Conservation (phyloP, 1,284 basidiomycete species). For the Filobasidium uniguttulatum region DNA sequence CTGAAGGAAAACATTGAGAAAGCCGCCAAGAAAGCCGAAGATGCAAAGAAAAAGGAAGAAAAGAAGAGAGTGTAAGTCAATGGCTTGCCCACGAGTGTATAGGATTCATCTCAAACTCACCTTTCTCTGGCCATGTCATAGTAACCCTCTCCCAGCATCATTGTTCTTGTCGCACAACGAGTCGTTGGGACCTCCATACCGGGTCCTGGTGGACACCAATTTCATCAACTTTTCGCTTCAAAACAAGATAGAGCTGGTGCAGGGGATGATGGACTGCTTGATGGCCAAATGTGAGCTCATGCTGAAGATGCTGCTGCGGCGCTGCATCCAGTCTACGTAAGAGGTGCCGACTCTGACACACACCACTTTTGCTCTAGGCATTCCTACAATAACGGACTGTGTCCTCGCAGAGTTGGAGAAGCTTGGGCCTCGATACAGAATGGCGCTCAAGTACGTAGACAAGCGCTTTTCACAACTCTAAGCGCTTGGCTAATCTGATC, state of each 20-base stretch:
- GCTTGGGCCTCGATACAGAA: constrained; percentile 85
- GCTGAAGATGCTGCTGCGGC: background rate
- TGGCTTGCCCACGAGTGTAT: no score
- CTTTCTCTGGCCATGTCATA: constrained; percentile 26
- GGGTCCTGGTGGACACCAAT: constrained; percentile 96
- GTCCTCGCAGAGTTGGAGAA: constrained; percentile 98
- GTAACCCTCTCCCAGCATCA: constrained; percentile 69
- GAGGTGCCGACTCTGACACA: background rate
- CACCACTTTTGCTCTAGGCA: constrained; percentile 46
- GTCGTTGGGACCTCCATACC: constrained; percentile 89
- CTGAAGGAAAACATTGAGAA: constrained; percentile 46
- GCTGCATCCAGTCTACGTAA: background rate
- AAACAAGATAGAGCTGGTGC: constrained; percentile 91
- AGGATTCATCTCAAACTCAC: background rate
- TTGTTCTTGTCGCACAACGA: constrained; percentile 94
- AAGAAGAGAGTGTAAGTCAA: constrained; percentile 38
- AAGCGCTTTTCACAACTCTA: background rate
- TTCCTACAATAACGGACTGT: constrained; percentile 96
- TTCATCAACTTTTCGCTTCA: constrained; percentile 99
- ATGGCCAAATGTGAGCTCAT: constrained; percentile 86
- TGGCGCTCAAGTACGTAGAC: constrained; percentile 62
- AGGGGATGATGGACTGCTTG: constrained; percentile 98
- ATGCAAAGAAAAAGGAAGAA: constrained; percentile 37
- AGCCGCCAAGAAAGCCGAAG: constrained; percentile 38
- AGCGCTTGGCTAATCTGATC: background rate